Base-by-base conservation (phyloP, 2,329 filamentous ascomycete species). In the Aspergillus awamori region DNA sequence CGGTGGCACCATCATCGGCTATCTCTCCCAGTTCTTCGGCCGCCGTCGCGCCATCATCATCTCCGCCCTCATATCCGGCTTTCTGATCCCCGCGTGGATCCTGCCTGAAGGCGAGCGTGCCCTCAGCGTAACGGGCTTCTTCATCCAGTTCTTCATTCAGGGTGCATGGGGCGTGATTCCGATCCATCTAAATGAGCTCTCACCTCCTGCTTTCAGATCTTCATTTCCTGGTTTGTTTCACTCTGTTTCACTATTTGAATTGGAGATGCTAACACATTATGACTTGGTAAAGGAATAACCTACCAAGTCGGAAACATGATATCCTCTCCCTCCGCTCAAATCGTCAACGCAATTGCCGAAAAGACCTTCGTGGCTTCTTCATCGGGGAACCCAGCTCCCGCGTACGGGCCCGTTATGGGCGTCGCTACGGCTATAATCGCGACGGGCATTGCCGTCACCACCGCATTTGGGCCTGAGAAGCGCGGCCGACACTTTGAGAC, bases 371-470 rank as follows among this genome's bases (percentile, higher is more conserved):
- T 92, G 49, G 85, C 75, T 0, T 80, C 82, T 43, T 71, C 72
- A 5, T 78, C 80, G 8, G 89, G 89, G 3, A 73, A 86, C 59
- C 74, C 72, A 3, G 89, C 87, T 1, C 85, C 90, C 54, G 89
- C 88, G 0, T 93, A 93, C 67, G 90, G 89, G 0, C 89, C 88
- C 0, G 85, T 85, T 15, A 93, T 92, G 90, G 90, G 84, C 11
- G 80, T 92, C 58, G 89, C 88, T 3, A 93, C 90, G 2, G 90
- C 87, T 1, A 93, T 93, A 67, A 92, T 93, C 65, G 88, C 87
- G 0, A 49, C 86, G 0, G 90, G 89, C 1, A 92, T 93, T 63
- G 80, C 83, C 10, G 71, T 88, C 22, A 92, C 89, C 0, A 85
- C 87, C 4, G 85, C 88, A 30, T 71, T 93, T 57, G 91, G 91